These are phyloP conservation scores for Serendipita sp. DNA, from an alignment of 768 basidiomycete genomes.

Conservation along the genomic window DNA sequence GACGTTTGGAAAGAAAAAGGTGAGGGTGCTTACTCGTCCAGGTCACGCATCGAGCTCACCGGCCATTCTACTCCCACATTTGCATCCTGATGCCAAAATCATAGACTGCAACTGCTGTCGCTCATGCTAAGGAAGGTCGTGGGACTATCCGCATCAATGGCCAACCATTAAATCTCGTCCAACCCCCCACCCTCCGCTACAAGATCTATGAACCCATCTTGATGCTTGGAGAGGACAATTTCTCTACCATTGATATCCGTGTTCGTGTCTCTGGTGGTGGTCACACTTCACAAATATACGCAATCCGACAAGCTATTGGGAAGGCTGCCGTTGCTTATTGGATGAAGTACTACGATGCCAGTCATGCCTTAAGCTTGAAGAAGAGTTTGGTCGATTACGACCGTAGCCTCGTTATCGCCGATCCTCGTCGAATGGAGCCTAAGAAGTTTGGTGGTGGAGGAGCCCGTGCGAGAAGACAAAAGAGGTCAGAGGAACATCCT, in stretches of 20 bases:
- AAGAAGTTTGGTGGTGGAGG: conserved; percentile 99
- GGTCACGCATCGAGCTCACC: background rate
- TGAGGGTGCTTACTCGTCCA: conserved; percentile 19
- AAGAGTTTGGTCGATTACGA: conserved; percentile 96
- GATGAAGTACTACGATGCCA: conserved; percentile 97
- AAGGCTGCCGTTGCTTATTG: conserved; percentile 97
- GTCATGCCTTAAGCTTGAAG: conserved; percentile 92
- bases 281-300: conserved; percentile 97
- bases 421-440: conserved; percentile 95
- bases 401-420: conserved; percentile 75
- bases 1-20: conserved; percentile 99
- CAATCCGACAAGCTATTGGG: conserved; percentile 95
- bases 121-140: conserved; percentile 89
- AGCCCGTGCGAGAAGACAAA: conserved; percentile 96
- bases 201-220: conserved; percentile 98
- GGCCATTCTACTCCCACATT: background rate
- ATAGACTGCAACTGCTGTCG: conserved; percentile 95
- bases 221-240: conserved; percentile 79
- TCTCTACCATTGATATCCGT: conserved; percentile 81
- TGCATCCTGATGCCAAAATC: background rate
- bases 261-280: conserved; percentile 98
- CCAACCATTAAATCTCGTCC: conserved; percentile 87
- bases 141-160: conserved; percentile 95
- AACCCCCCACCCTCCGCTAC: conserved; percentile 89
- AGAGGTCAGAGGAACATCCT: conserved; percentile 42